These are phyloP conservation scores for Nymphaea colorata DNA, from an alignment of 164 flowering plant genomes.

Conservation along the genomic window DNA sequence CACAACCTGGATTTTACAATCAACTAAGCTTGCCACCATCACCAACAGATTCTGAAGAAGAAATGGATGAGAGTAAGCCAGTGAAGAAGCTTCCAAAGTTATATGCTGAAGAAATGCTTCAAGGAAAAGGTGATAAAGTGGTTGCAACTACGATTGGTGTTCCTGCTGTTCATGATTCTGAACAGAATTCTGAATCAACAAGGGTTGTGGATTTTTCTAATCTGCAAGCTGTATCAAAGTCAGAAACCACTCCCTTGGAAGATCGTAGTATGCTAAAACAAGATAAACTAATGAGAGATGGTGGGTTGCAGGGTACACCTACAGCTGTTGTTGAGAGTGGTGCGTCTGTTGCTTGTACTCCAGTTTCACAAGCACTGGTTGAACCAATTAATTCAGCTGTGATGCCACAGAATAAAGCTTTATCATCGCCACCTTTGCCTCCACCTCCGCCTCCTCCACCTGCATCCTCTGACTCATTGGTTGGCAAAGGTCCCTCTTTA, in stretches of 20 bases:
- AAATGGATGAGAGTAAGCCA: conserved; percentile 46
- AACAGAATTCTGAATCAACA: neutral
- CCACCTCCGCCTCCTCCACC: conserved; percentile 7
- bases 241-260: neutral
- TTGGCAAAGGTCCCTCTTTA: conserved; percentile 2
- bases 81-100: conserved; percentile 44
- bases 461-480: conserved; percentile 4
- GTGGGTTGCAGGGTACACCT: neutral
- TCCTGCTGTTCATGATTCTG: neutral
- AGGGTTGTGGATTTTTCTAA: neutral
- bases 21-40: conserved; percentile 44
- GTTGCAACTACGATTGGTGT: neutral
- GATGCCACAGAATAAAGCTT: neutral
- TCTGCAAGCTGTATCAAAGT: neutral
- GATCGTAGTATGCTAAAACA: neutral
- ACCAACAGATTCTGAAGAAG: conserved; percentile 82
- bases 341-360: neutral
- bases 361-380: neutral
- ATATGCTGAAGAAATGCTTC: conserved; percentile 24
- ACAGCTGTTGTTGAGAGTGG: neutral
- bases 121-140: neutral
- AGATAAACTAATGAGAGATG: neutral
- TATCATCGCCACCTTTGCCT: neutral
- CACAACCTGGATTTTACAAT: conserved; percentile 39
- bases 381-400: neutral